Conservation (phyloP, 106 monocot genomes). For the Allium fistulosum region DNA sequence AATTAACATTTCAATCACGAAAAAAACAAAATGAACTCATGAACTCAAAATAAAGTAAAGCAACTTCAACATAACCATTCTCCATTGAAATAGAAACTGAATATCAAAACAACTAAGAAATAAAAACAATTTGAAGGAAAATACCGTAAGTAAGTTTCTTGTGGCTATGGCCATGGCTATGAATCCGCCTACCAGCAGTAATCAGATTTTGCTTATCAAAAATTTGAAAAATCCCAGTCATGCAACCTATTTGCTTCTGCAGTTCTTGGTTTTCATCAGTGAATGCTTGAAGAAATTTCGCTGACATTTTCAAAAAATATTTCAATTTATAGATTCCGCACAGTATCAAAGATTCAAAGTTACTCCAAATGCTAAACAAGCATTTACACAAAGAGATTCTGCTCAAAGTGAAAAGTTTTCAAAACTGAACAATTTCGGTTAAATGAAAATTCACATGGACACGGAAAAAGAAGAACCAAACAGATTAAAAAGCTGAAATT, state of each 20-base stretch:
- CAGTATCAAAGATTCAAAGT: neutral
- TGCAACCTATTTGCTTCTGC: constrained; percentile 80
- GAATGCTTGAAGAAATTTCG: constrained; percentile 49
- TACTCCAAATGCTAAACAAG: no score
- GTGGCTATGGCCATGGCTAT: constrained; percentile 15
- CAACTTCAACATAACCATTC: neutral
- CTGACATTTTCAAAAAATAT: constrained; percentile 37
- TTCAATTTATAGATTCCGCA: neutral
- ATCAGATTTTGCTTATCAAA: constrained; percentile 63
- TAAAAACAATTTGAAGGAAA: neutral
- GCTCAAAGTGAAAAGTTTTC: no score
- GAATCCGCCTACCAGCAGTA: constrained; percentile 22
- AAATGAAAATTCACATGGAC: no score
- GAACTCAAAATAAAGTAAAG: neutral
- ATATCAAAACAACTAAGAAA: neutral
- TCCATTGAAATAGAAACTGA: neutral
- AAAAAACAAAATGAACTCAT: neutral
- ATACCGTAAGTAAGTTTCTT: constrained; percentile 50
- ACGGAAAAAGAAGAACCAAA: neutral
- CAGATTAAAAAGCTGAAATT: no score
- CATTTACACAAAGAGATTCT: no score
- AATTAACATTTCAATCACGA: neutral
- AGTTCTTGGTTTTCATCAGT: constrained; percentile 58
- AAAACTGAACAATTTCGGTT: no score
- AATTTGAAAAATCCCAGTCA: constrained; percentile 78